Base-by-base conservation (phyloP, 2,329 filamentous ascomycete species). In the Ilyonectria robusta region DNA sequence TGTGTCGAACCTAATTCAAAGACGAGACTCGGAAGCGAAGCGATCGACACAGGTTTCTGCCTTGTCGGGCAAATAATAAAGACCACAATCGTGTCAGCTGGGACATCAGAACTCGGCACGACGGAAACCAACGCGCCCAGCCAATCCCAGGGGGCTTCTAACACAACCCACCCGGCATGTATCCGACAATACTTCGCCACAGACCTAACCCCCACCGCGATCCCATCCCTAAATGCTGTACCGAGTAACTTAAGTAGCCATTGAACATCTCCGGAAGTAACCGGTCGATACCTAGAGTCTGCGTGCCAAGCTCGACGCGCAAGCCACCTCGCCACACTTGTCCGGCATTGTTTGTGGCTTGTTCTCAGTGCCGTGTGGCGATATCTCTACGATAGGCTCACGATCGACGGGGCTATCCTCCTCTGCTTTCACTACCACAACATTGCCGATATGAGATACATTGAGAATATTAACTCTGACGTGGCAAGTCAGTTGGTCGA, bases 291-390 rank as follows among this genome's bases (percentile, higher is more conserved):
- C 59, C 67, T 56, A 70, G 62, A 65, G 31, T 40, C 44, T 13
- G 10, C 4, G 37, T 21, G 17, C 17, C 33, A 19, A 40, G 58
- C 46, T 37, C 17, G 63, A 75, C 72, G 67, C 74, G 74, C 74
- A 76, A 76, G 72, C 74, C 72, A 68, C 74, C 68, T 76, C 65
- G 74, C 74, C 74, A 76, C 74, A 74, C 55, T 19, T 51, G 21
- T 40, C n/a, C 10, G 19, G 11, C 47, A n/a, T 9, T 10, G 35
- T n/a, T 11, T 55, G 72, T 75, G 72, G 72, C 71, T 75, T 57
- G 51, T 7, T 44, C 54, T 29, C 26, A 40, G 33, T 37, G 29
- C 33, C 23, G 26, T 51, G 57, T 65, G 62, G 57, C 57, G 37
- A 65, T 51, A 33, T 35, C 26, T 60, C 23, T 19, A 42, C 13